phyloP scores from a whole-genome alignment of 192 early-diverging fungal genomes.

The Coemansia sp. region DNA sequence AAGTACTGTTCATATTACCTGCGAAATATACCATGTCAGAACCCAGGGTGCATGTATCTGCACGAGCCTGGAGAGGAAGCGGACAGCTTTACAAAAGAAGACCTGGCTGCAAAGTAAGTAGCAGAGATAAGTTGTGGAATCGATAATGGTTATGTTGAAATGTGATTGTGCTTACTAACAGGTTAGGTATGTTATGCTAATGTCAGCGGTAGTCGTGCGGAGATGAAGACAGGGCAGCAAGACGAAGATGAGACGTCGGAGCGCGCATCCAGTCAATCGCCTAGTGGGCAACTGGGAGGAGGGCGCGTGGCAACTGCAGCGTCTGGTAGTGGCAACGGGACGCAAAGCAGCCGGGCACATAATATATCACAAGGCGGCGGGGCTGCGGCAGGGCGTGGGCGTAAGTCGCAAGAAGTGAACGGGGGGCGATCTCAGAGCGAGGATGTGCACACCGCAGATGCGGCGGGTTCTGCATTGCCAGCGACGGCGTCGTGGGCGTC shows the following conservation, averaged over 20 bases:
- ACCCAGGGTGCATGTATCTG: conserved; percentile 91
- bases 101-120: conserved; percentile 68
- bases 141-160: too few relatives aligned
- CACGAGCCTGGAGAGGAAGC: conserved; percentile 93
- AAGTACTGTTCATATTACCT: conserved; percentile 98
- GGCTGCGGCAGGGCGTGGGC: conserved; percentile 19
- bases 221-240: conserved; percentile 1
- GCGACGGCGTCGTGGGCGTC: conserved; percentile 54
- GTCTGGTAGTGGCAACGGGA: not conserved
- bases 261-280: conserved; percentile 18
- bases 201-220: conserved; percentile 3
- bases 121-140: not conserved
- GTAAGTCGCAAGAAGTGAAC: conserved; percentile 29
- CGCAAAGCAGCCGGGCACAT: not conserved
- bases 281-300: not conserved
- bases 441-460: conserved; percentile 23
- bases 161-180: not conserved
- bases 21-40: conserved; percentile 86
- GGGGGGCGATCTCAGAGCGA: conserved; percentile 32
- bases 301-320: too few relatives aligned
- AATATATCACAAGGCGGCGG: too few relatives aligned
- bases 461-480: conserved; percentile 42
- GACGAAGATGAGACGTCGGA: conserved; percentile 13
- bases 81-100: conserved; percentile 89
- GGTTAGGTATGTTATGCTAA: too few relatives aligned